A percentile compares a stretch with the other conserved stretches of the same genome.
phyloP scores from a whole-genome alignment of 2,329 filamentous ascomycete species.

The Aspergillaceae sp. region DNA sequence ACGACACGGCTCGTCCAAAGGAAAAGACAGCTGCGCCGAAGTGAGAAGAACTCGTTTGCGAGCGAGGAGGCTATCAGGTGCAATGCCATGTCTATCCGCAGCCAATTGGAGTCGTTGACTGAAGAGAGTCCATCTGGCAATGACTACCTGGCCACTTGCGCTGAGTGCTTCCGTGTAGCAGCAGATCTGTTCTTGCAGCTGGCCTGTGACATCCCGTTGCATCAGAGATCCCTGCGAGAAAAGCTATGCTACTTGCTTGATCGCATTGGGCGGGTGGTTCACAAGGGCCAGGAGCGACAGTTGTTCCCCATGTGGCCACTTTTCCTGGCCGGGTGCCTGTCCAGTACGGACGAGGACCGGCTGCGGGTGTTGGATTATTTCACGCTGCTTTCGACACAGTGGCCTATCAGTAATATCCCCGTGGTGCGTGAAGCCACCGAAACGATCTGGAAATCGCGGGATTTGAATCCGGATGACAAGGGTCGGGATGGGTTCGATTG shows the following conservation, averaged over 20 bases:
- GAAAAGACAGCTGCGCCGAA: background rate
- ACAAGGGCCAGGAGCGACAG: background rate
- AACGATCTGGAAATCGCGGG: background rate
- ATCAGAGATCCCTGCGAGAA: background rate
- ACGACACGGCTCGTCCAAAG: background rate
- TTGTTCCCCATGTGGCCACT: background rate
- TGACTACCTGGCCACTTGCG: background rate
- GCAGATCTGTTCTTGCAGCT: background rate
- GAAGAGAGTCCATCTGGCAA: background rate
- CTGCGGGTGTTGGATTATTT: background rate
- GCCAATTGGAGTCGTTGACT: background rate
- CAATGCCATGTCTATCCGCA: background rate
- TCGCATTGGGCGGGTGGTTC: background rate
- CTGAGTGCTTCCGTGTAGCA: background rate
- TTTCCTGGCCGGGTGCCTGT: background rate
- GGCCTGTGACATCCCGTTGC: background rate
- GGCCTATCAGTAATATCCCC: background rate
- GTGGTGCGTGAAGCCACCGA: background rate
- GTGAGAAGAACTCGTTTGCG: background rate
- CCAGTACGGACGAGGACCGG: background rate
- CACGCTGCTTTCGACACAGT: background rate
- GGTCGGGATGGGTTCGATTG: background rate
- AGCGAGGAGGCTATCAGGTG: background rate
- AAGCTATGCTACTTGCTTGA: background rate
- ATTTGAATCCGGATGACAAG: background rate